Evolutionary conservation across 495 filamentous ascomycete genomes (phyloP).

Genomic region (Aspergillus campestris): DNA sequence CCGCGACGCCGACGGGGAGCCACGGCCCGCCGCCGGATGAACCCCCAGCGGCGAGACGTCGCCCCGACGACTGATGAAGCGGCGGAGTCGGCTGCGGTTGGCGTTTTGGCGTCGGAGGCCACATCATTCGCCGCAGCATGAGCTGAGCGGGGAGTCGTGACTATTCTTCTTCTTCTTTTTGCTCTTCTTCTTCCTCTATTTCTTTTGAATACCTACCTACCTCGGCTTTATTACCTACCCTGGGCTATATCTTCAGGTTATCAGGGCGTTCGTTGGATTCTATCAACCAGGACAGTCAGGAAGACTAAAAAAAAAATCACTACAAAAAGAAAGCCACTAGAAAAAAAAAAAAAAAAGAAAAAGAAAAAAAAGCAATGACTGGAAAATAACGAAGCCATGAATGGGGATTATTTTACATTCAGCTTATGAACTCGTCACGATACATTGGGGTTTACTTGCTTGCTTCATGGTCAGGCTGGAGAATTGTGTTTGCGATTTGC

Average conservation of each 20-base stretch:
- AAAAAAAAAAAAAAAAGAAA: too few relatives aligned
- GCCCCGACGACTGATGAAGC: constrained; percentile 24
- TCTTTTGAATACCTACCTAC: not conserved
- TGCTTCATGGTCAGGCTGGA: too few relatives aligned
- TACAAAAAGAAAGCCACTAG: too few relatives aligned
- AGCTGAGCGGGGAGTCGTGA: constrained; percentile 33
- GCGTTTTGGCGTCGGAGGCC: constrained; percentile 39
- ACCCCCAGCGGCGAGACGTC: constrained; percentile 10
- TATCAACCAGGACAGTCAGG: too few relatives aligned
- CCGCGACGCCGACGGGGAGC: constrained; percentile 23
- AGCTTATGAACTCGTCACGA: too few relatives aligned
- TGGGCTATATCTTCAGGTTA: constrained; percentile 7
- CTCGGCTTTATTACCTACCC: not conserved
- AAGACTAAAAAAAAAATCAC: too few relatives aligned
- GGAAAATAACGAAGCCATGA: too few relatives aligned
- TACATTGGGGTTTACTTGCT: too few relatives aligned
- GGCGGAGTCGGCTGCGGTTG: constrained; percentile 34
- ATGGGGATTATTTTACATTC: too few relatives aligned
- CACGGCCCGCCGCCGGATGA: constrained; percentile 16
- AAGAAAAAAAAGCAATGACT: too few relatives aligned
- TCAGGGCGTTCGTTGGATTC: too few relatives aligned
- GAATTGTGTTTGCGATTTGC: too few relatives aligned
- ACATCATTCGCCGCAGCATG: constrained; percentile 24
- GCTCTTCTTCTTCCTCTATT: not conserved
- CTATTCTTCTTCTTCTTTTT: constrained; percentile 3